Base-by-base conservation (phyloP, 495 filamentous ascomycete species). In the Aspergillus nanangensis region DNA sequence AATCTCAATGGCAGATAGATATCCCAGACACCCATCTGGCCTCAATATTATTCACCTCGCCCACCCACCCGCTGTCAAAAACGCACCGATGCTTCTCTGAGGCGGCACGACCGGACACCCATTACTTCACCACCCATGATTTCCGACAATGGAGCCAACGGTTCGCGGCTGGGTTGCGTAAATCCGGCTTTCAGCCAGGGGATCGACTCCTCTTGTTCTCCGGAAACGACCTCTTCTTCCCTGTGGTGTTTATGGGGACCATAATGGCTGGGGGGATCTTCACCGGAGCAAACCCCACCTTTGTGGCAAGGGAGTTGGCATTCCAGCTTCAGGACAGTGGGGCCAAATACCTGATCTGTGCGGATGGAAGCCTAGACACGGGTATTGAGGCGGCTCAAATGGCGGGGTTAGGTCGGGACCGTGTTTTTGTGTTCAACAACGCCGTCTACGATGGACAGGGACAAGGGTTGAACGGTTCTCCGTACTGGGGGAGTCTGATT, bases 181-280 rank as follows among this genome's bases (percentile, higher is more conserved):
- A 76, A 38, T 75, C 75, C 3, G 89, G 88, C 9, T 63, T 92
- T 11, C 61, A 82, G 44, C 58, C 64, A 0, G 87, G 85, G 21
- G 88, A 91, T 53, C 78, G 86, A 5, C 80, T 93, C 3, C 70
- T 93, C 15, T 70, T 88, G 14, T 88, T 82, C 62, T 83, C 83
- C 2, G 76, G 76, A 19, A 90, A 90, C 57, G 78, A 79, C 52
- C 60, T 93, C 37, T 88, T 83, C 70, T 89, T 84, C 58, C 83
- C 89, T 0, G 72, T 81, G 8, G 62, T 88, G 1, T 79, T 91
- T 51, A 70, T 88, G 54, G 88, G 86, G 13, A 70, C 85, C 18
- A 69, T 87, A 25, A 87, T 87, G 74, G 85, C 88, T 0, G 87
- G 89, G 3, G 86, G 85, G 4, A 73, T 90, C 44, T 92, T 91